phyloP scores from a whole-genome alignment of 1,284 basidiomycete genomes.

The Exobasidium rhododendri region DNA sequence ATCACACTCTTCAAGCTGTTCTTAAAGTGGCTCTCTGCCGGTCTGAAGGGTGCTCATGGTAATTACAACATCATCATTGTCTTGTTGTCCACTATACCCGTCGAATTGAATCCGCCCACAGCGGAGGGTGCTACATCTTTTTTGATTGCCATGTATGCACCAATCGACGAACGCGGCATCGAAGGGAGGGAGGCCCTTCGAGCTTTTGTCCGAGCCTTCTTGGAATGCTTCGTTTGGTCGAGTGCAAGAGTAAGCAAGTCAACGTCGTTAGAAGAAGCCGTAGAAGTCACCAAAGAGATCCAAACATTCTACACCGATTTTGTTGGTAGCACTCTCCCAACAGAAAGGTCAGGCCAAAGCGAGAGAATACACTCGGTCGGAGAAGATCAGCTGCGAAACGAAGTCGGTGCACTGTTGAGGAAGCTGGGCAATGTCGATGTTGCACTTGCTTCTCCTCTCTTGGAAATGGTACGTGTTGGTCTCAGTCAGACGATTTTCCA shows the following conservation, averaged over 20 bases:
- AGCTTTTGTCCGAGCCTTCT: constrained; percentile 67
- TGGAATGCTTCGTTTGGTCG: constrained; percentile 69
- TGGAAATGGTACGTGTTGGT: background rate
- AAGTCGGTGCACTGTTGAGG: background rate
- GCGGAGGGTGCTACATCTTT: constrained; percentile 58
- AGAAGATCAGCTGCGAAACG: constrained; percentile 2
- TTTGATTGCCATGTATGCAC: constrained; percentile 73
- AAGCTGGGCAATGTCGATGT: constrained; percentile 8
- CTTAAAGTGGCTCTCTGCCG: constrained; percentile 9
- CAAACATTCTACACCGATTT: constrained; percentile 16
- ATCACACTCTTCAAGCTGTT: background rate
- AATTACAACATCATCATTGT: constrained; percentile 75
- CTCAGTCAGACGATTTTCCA: constrained; percentile 3
- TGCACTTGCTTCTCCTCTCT: background rate
- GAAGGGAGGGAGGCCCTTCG: constrained; percentile 49
- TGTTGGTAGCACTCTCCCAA: constrained; percentile 8
- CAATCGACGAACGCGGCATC: constrained; percentile 66
- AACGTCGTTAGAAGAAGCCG: constrained; percentile 12
- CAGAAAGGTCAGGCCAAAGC: background rate
- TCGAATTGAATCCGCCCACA: constrained; percentile 55
- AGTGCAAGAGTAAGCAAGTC: constrained; percentile 28
- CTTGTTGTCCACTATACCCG: constrained; percentile 73
- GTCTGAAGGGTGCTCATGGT: constrained; percentile 54
- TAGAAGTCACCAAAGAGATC: constrained; percentile 8
- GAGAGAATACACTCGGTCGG: background rate